Conservation (phyloP, 352 stramenopile species). For the Globisporangium megalacanthum region DNA sequence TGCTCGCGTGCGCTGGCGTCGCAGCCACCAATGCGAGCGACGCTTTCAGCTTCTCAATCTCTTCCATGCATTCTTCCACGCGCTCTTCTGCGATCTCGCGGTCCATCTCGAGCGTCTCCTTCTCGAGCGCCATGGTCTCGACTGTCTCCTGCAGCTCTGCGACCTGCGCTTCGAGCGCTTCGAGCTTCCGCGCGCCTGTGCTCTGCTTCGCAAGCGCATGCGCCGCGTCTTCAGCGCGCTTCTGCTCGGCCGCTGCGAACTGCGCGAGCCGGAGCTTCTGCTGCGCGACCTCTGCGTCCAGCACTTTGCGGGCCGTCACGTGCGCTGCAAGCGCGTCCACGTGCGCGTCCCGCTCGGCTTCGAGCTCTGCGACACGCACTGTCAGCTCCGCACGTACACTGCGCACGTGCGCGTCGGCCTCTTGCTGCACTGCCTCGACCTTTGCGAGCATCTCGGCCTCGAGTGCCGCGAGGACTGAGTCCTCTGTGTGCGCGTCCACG, state of each 20-base stretch:
- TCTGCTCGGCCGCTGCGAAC: conserved; percentile 67
- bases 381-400: conserved; percentile 54
- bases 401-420: conserved; percentile 59
- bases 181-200: conserved; percentile 59
- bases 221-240: conserved; percentile 73
- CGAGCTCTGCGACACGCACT: conserved; percentile 51
- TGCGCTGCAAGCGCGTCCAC: conserved; percentile 55
- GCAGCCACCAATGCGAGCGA: conserved; percentile 42
- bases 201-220: conserved; percentile 65
- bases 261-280: conserved; percentile 59
- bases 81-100: conserved; percentile 86
- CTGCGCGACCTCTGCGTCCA: conserved; percentile 65
- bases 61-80: conserved; percentile 60
- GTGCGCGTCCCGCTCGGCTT: conserved; percentile 49
- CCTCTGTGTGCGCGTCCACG: conserved; percentile 18
- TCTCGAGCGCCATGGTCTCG: conserved; percentile 82
- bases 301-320: conserved; percentile 44
- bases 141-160: conserved; percentile 77
- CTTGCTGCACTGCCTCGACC: conserved; percentile 41
- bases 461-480: neutral
- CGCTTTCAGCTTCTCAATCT: conserved; percentile 74
- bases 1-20: conserved; percentile 34
- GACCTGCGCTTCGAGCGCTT: conserved; percentile 58
- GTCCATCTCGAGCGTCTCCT: conserved; percentile 86
- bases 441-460: conserved; percentile 42